Conservation (phyloP, 2,329 filamentous ascomycete genomes). For the Trichothecium sympodiale region DNA sequence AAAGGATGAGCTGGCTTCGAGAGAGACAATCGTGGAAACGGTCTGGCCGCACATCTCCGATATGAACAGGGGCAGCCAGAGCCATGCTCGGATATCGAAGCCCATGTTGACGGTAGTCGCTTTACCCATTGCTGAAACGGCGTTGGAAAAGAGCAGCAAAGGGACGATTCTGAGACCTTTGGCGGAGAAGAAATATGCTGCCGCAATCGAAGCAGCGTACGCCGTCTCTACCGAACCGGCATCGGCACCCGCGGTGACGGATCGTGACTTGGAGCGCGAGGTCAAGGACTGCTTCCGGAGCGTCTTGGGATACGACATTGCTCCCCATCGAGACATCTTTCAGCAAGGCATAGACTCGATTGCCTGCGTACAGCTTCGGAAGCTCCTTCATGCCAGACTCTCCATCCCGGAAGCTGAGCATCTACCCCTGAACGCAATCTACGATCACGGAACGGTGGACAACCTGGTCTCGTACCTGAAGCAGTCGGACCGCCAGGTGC, state of each 20-base stretch:
- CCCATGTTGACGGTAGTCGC: slow-evolving; percentile 37
- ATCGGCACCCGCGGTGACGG: slow-evolving; percentile 10
- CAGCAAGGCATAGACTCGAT: slow-evolving; percentile 50
- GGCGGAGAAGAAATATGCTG: slow-evolving; percentile 36
- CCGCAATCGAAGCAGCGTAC: slow-evolving; percentile 36
- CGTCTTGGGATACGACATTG: slow-evolving; percentile 15
- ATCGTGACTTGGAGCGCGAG: slow-evolving; percentile 20
- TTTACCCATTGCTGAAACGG: slow-evolving; percentile 9
- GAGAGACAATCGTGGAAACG: slow-evolving; percentile 22
- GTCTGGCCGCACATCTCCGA: slow-evolving; percentile 32
- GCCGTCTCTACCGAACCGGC: background rate
- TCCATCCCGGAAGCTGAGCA: background rate
- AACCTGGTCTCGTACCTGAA: slow-evolving; percentile 12
- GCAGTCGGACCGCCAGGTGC: background rate
- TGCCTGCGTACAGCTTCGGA: slow-evolving; percentile 40
- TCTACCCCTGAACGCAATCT: slow-evolving; percentile 46
- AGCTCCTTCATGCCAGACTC: slow-evolving; percentile 13
- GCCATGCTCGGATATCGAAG: slow-evolving; percentile 36
- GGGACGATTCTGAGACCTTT: slow-evolving; percentile 43
- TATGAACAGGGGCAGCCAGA: slow-evolving; percentile 36
- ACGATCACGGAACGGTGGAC: slow-evolving; percentile 45
- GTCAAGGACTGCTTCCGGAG: slow-evolving; percentile 21
- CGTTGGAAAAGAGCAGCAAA: slow-evolving; percentile 50
- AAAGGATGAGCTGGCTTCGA: slow-evolving; percentile 16
- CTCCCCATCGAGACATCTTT: slow-evolving; percentile 39